A percentile compares a stretch with the other conserved stretches of the same genome.
Conservation (phyloP, 768 basidiomycete genomes). For the Panaeolus cyanescens region DNA sequence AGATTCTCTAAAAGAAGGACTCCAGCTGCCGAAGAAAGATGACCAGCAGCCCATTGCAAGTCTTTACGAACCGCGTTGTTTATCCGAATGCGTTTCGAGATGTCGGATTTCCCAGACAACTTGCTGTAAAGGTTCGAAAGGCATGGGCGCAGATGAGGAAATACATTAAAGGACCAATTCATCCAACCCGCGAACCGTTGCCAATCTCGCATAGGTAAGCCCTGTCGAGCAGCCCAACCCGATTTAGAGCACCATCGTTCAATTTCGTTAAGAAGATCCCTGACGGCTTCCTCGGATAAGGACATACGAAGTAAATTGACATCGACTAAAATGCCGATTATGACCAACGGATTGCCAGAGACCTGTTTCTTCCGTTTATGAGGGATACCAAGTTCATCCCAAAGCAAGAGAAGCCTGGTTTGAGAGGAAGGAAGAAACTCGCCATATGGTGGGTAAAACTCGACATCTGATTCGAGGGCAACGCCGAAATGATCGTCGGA, state of each 20-base stretch:
- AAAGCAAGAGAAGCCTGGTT: slow-evolving; percentile 31
- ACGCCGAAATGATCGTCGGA: slow-evolving; percentile 28
- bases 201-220: neutral
- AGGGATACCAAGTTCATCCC: slow-evolving; percentile 39
- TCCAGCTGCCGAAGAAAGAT: neutral
- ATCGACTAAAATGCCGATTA: slow-evolving; percentile 41
- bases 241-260: neutral
- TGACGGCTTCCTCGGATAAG: slow-evolving; percentile 13
- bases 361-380: slow-evolving; percentile 42
- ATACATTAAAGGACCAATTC: slow-evolving; percentile 13
- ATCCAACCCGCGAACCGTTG: slow-evolving; percentile 12
- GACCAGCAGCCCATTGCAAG: neutral
- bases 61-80: neutral
- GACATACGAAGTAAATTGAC: slow-evolving; percentile 26
- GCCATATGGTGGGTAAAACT: slow-evolving; percentile 29
- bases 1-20: neutral
- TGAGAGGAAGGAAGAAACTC: slow-evolving; percentile 28
- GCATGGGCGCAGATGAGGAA: slow-evolving; percentile 7
- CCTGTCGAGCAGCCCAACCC: neutral
- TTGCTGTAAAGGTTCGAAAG: slow-evolving; percentile 7
- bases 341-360: slow-evolving; percentile 23
- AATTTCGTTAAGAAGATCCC: neutral
- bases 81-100: neutral
- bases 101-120: neutral
- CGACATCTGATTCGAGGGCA: slow-evolving; percentile 16